Base-by-base conservation (phyloP, 441 rosid species). In the Adansonia madagascariensis region DNA sequence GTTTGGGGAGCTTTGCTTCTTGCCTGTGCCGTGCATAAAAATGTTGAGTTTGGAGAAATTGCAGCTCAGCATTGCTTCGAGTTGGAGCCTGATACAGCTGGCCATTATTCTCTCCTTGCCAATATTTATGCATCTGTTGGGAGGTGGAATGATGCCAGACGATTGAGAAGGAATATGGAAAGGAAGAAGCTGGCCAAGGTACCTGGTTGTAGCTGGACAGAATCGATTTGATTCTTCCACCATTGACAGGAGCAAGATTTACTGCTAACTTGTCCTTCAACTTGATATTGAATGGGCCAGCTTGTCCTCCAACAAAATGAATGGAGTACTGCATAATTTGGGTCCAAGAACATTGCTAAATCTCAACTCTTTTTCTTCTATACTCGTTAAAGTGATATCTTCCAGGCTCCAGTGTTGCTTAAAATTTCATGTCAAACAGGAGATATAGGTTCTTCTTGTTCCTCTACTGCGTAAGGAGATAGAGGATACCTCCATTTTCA, bases 1-100 rank as follows among this genome's bases (percentile, higher is more conserved):
- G 82, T 79, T 61, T 82, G 87, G 87, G 87, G 89, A 75, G 87
- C 84, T 68, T 72, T 86, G 83, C 83, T 80, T 79, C 84, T 71
- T 74, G 85, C 89, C 22, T 80, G 80, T 75, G 84, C 79, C 18
- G 50, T 77, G 63, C 85, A 82, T 71, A 77, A 79, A 76, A 84
- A 82, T 77, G 76, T 84, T 72, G 83, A 82, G 75, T 63, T 79
- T 66, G 86, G 88, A 53, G 86, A 83, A 72, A 78, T 83, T 78
- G 88, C 85, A 10, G 85, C 85, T 78, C 75, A 14, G 39, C 84
- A 76, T 78, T 86, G 86, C 82, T 80, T 82, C 73, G 75, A 83
- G 52, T 75, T 84, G 78, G 88, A 82, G 75, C 82, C 84, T 35
- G 82, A 73, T 61, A 64, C 76, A 63, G 75, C 66, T 56, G 85